Evolutionary conservation across 371 early-diverging fungal genomes (phyloP), one percentile per base, ranked within the genome.

Genomic region (Lichtheimia ornata): DNA sequence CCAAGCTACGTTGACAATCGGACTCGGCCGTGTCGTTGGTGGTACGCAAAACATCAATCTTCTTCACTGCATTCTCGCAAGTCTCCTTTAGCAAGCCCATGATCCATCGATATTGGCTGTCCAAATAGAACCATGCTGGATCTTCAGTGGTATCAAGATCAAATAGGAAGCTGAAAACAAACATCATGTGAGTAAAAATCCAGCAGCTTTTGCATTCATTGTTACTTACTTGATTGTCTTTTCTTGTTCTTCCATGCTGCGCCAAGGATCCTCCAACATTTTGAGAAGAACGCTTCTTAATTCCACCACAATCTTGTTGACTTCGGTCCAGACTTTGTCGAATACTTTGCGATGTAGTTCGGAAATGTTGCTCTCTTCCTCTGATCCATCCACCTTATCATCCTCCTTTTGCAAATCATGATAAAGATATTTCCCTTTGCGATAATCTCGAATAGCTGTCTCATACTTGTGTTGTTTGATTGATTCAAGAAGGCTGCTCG

Each of bases 301-400:
- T 50, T 84, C 83, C 2, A 79, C 84, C 2, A 96, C 88, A 63
- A 94, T 93, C 41, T 88, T 83, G 58, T 90, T 91, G 17, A 96
- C 96, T 68, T 96, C 96, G 0, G 74, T 75, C 98, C 98, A 98
- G 22, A 98, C 92, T 61, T 91, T 89, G 50, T 94, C 96, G 79
- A 98, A 95, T 25, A 98, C 94, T 64, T 80, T 85, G 47, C 84
- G 86, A 70, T 93, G 91, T 40, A 84, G 67, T 53, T 85, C 88
- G 7, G 84, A 79, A 5, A 77, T 65, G 15, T 73, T 68, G 42
- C 67, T 65, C 58, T 77, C 61, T 27, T 61, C 54, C 0, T 51
- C 54, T 12, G 63, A 65, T 24, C 44, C 49, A 9, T 55, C 43
- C 13, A 53, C 68, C n/a, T 64, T 70, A 40, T 63, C 64, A 25